Evolutionary conservation across 345 rosid species (phyloP), one percentile per base, ranked within the genome.

Genomic region (Streptanthus diversifolius): DNA sequence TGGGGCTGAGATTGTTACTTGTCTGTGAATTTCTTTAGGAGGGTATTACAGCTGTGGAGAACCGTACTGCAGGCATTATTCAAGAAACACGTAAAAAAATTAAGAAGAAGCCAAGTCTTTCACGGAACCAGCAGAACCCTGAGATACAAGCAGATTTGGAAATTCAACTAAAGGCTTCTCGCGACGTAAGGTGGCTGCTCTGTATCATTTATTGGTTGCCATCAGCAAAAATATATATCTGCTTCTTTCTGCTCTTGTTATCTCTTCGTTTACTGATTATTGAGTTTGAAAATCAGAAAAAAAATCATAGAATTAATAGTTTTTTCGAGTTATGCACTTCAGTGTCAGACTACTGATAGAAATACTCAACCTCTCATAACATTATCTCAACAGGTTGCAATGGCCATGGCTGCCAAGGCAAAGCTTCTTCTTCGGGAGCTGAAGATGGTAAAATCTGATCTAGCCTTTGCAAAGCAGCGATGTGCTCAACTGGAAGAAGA

Each of bases 321-420:
- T n/a, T n/a, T n/a, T n/a, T n/a, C n/a, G n/a, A n/a, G n/a, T n/a
- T 35, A 12, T 30, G 1, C 5, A 10, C 56, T 44, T 15, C 6
- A 1, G 32, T 63, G 39, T 29, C 17, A 29, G 32, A 0, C 10
- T 61, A 33, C 40, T 25, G 62, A 25, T 72, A 13, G 29, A 10
- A 7, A 37, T 25, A 71, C 62, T 39, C 9, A 71, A 51, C 7
- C 35, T 39, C 25, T 25, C 32, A 18, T 12, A 6, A 27, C 29
- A 68, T 72, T 59, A 25, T 69, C 44, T 66, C n/a, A 39, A 77
- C 88, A 93, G 98, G 96, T 93, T 81, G 99, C 97, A 55, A 91
- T 91, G 96, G 97, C 99, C 70, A 93, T 90, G 88, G 98, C 98
- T 77, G 96, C 98, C 14, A 93, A 93, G 82, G 95, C 99, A 78